Conservation (phyloP, 139 green algal species). For the Mychonastes homosphaera region DNA sequence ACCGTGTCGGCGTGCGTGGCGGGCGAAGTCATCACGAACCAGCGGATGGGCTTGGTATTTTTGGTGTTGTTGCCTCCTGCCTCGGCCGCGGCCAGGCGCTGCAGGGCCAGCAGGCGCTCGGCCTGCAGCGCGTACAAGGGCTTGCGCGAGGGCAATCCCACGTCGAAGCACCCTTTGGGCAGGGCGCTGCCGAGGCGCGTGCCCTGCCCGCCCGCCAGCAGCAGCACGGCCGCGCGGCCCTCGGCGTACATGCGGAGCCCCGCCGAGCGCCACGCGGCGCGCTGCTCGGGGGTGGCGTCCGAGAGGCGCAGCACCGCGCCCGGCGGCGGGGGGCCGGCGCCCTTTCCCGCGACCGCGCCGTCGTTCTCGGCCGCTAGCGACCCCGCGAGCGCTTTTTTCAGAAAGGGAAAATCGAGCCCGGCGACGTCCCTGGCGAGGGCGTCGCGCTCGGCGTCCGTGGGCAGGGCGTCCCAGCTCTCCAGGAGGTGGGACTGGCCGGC, state of each 20-base stretch:
- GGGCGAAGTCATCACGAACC: conserved; percentile 89
- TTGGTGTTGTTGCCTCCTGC: neutral
- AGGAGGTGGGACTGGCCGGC: conserved; percentile 43
- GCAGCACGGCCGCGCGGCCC: conserved; percentile 38
- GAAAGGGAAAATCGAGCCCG: conserved; percentile 10
- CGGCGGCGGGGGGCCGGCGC: too few relatives aligned
- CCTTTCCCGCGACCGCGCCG: neutral
- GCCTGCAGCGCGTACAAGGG: conserved; percentile 86
- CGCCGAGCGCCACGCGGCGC: conserved; percentile 19
- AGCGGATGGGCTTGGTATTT: conserved; percentile 28
- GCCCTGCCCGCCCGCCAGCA: conserved; percentile 87
- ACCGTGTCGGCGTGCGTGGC: conserved; percentile 70
- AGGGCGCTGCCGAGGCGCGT: conserved; percentile 73
- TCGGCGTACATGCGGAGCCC: conserved; percentile 40
- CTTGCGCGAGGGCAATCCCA: conserved; percentile 82
- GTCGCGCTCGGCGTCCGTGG: conserved; percentile 20
- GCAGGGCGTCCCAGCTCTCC: conserved; percentile 29
- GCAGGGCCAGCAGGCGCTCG: conserved; percentile 68
- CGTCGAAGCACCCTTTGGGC: conserved; percentile 91
- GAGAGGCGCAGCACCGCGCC: neutral
- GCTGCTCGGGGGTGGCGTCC: conserved; percentile 16
- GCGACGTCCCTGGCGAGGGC: conserved; percentile 31
- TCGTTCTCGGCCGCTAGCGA: neutral
- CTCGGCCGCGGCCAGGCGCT: conserved; percentile 43
- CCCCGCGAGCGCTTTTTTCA: neutral